A percentile compares a stretch with the other conserved stretches of the same genome.
Evolutionary conservation across 495 filamentous ascomycete genomes (phyloP).

Genomic region (Astrocystis sublimbata): DNA sequence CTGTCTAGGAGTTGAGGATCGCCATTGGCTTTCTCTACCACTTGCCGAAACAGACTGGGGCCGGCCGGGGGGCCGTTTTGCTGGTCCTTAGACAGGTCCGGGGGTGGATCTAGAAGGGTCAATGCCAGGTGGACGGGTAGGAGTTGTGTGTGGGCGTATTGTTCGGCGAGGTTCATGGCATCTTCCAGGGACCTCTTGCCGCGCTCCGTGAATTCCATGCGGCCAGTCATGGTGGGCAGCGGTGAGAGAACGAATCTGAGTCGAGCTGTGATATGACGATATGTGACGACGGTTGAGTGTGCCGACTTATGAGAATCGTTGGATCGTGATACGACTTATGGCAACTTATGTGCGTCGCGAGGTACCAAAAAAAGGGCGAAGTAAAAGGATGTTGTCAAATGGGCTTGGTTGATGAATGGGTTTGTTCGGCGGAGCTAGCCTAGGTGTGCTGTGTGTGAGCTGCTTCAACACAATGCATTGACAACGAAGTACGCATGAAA

Average conservation of each 20-base stretch:
- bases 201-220: slow-evolving; percentile 88
- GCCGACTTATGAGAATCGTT: no score
- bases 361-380: not conserved
- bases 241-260: not conserved
- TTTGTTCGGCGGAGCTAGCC: slow-evolving; percentile 11
- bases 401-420: slow-evolving; percentile 14
- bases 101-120: slow-evolving; percentile 78
- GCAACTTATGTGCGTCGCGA: no score
- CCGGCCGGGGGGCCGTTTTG: slow-evolving; percentile 63
- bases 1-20: slow-evolving; percentile 87
- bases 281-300: not conserved
- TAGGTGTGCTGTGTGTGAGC: slow-evolving; percentile 12
- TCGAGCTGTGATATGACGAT: not conserved
- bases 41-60: slow-evolving; percentile 84
- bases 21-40: slow-evolving; percentile 89
- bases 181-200: slow-evolving; percentile 85
- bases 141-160: slow-evolving; percentile 88
- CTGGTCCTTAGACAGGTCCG: slow-evolving; percentile 75
- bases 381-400: not conserved
- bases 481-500: slow-evolving; percentile 6
- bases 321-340: no score
- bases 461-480: slow-evolving; percentile 15
- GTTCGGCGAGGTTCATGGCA: slow-evolving; percentile 76
- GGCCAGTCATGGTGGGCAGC: slow-evolving; percentile 44
- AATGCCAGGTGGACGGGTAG: slow-evolving; percentile 86